Evolutionary conservation across 2,329 filamentous ascomycete genomes (phyloP).

Genomic region (Fusarium sp.): DNA sequence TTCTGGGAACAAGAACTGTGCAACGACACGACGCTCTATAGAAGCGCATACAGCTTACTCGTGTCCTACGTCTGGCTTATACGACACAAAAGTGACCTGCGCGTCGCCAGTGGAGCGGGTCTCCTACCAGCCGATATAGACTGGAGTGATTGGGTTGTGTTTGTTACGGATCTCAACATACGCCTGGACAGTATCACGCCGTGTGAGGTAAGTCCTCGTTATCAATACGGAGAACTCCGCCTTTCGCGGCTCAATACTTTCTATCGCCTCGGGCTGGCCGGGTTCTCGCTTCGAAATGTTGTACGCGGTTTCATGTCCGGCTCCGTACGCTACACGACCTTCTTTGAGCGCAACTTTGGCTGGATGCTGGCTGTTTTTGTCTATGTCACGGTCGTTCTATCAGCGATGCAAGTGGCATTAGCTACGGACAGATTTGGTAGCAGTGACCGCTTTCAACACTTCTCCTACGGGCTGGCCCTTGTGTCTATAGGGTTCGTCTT

Average conservation of each 20-base stretch:
- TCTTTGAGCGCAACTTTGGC: too few species aligned
- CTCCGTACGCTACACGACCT: too few species aligned
- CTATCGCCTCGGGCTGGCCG: conserved; percentile 19
- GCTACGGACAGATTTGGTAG: too few species aligned
- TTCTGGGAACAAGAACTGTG: conserved; percentile 16
- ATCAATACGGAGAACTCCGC: conserved; percentile 28
- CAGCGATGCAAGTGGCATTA: too few species aligned
- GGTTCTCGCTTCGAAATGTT: too few species aligned
- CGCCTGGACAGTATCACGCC: not conserved
- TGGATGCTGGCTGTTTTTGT: too few species aligned
- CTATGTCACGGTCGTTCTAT: too few species aligned
- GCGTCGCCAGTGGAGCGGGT: not conserved
- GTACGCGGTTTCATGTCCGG: too few species aligned
- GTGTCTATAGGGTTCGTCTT: too few species aligned
- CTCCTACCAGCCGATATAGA: not conserved
- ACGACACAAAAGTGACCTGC: not conserved
- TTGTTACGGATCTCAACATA: not conserved
- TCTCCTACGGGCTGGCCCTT: too few species aligned
- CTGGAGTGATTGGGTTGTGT: conserved; percentile 13
- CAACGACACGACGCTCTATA: not conserved
- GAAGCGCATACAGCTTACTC: not conserved
- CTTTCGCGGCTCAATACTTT: conserved; percentile 29
- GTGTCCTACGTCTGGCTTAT: not conserved
- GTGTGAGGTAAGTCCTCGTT: conserved; percentile 1
- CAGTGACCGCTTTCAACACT: too few species aligned